phyloP scores from a whole-genome alignment of 192 early-diverging fungal genomes.

The Coemansia sp. region DNA sequence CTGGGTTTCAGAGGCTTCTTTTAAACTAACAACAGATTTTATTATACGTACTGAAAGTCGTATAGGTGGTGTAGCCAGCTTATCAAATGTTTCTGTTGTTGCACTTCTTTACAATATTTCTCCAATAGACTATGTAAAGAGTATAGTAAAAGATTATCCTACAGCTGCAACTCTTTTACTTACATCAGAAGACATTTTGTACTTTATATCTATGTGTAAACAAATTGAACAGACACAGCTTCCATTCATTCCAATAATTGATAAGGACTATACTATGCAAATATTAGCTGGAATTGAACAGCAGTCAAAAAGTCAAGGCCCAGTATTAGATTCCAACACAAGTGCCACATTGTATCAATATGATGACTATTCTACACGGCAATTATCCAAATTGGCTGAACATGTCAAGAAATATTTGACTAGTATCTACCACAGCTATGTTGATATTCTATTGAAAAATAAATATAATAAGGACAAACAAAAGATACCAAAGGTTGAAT shows the following conservation, averaged over 20 bases:
- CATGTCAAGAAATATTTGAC: conserved; percentile 87
- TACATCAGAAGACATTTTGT: conserved; percentile 28
- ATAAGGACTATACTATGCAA: conserved; percentile 64
- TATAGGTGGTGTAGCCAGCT: conserved; percentile 37
- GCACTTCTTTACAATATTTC: neutral
- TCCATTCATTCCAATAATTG: conserved; percentile 83
- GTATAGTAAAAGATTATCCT: conserved; percentile 10
- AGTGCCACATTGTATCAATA: conserved; percentile 84
- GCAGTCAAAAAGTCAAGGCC: conserved; percentile 56
- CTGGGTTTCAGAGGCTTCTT: conserved; percentile 77
- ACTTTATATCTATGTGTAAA: conserved; percentile 40
- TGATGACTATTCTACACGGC: conserved; percentile 77
- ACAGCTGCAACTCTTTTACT: conserved; percentile 8
- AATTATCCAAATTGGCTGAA: conserved; percentile 71
- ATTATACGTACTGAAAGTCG: conserved; percentile 81
- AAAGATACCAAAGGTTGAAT: conserved; percentile 76
- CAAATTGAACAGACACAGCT: conserved; percentile 80
- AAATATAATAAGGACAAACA: conserved; percentile 62
- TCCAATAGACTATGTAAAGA: conserved; percentile 20
- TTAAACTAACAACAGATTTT: conserved; percentile 75
- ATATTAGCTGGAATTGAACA: conserved; percentile 67
- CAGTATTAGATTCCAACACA: conserved; percentile 89
- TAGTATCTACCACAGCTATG: conserved; percentile 76
- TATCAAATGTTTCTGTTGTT: neutral
- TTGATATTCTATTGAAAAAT: conserved; percentile 65